Evolutionary conservation across 352 stramenopile species (phyloP), one percentile per base, ranked within the genome.

Genomic region (Halophytophthora polymorphica): DNA sequence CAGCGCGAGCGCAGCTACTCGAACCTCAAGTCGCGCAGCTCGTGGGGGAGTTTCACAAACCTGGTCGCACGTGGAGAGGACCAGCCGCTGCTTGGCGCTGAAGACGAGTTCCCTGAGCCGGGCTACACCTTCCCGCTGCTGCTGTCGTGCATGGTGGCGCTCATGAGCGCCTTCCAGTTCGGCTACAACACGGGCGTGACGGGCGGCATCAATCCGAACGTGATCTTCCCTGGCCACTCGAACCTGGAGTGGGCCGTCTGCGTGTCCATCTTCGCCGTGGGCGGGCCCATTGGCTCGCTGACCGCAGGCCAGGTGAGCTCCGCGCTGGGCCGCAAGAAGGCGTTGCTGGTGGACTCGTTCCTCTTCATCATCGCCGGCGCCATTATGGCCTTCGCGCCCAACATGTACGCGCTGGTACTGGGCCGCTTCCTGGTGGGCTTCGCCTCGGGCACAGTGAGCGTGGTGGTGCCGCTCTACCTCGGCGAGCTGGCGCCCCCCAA

Each of bases 131-230:
- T 69, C 38, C 71, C 77, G 35, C 58, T 88, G 47, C 43, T 88
- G 28, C 28, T 78, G 0, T 86, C 75, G 37, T 84, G 77, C 45
- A 54, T 70, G 36, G 75, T 87, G 22, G 77, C 77, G 11, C 71
- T 88, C 40, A 70, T 88, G 50, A 76, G 67, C 17, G 70, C 73
- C 2, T 81, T 84, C 56, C 73, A 89, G 45, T 89, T 83, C 38
- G 78, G 78, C 45, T 89, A 84, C 73, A 89, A 89, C 50, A 89
- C 73, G 18, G 78, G 73, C 1, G 71, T 89, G 21, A 87, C 78
- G 0, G 78, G 78, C 14, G 76, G 68, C 3, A 71, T 86, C 50
- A 75, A 84, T 31, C 33, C 73, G 19, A 22, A 23, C 6, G 39
- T 73, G 8, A 66, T 88, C n/a, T 86, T 88, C 22, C 77, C 77